Conservation (phyloP, 768 basidiomycete genomes). For the Podaxis pistillaris region DNA sequence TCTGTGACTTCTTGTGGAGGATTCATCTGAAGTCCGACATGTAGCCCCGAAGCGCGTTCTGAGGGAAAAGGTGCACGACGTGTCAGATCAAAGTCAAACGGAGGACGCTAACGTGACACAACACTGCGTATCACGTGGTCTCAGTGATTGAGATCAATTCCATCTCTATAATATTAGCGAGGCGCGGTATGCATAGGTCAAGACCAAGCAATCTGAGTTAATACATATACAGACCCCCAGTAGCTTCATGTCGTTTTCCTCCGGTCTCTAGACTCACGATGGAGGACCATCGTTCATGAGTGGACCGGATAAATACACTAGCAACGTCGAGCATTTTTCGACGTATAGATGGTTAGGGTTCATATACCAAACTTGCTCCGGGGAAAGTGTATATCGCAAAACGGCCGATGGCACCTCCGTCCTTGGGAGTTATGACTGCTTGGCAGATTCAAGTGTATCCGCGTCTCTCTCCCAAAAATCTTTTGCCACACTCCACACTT, state of each 20-base stretch:
- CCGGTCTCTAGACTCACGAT: too few relatives aligned
- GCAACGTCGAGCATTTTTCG: too few relatives aligned
- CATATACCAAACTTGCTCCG: too few relatives aligned
- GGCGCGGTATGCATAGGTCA: too few relatives aligned
- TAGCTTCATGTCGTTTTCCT: too few relatives aligned
- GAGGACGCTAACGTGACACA: not conserved
- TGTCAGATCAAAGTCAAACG: not conserved
- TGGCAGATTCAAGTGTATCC: not conserved
- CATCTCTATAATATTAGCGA: too few relatives aligned
- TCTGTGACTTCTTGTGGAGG: not conserved
- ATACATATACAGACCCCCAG: too few relatives aligned
- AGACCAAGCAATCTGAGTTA: too few relatives aligned
- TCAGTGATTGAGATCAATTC: too few relatives aligned
- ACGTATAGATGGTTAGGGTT: too few relatives aligned
- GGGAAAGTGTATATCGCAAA: not conserved
- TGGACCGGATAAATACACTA: too few relatives aligned
- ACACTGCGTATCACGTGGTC: not conserved
- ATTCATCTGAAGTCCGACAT: constrained; percentile 11
- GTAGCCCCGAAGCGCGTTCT: not conserved
- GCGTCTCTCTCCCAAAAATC: constrained; percentile 41
- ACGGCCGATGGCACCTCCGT: not conserved
- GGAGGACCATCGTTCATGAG: too few relatives aligned
- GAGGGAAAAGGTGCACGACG: not conserved
- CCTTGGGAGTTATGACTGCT: not conserved
- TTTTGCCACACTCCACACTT: constrained; percentile 66